A percentile compares a stretch with the other conserved stretches of the same genome.
Conservation (phyloP, 805 yeast genomes). For the Cyberlindnera nakhonratchasimensis region DNA sequence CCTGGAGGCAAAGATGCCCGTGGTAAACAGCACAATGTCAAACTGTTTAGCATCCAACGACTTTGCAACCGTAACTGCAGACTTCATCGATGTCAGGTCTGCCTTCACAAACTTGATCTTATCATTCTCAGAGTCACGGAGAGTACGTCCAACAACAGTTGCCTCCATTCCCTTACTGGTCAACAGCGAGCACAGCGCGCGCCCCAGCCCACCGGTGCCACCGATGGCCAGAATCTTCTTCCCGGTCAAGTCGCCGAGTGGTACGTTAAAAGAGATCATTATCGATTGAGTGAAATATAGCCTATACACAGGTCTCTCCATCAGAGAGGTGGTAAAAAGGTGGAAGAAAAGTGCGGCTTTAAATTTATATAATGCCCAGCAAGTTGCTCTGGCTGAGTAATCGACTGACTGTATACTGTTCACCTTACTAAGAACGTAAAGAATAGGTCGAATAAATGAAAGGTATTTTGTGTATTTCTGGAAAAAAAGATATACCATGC, state of each 20-base stretch:
- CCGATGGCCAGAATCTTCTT: constrained; percentile 31
- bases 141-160: constrained; percentile 36
- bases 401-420: no score
- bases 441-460: no score
- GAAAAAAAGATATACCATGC: no score
- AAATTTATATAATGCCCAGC: no score
- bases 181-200: constrained; percentile 7
- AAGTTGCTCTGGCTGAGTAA: no score
- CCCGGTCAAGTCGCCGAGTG: neutral
- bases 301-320: no score
- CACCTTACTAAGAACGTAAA: no score
- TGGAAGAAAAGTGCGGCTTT: no score
- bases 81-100: constrained; percentile 33
- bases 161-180: constrained; percentile 24
- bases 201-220: constrained; percentile 41
- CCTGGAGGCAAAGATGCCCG: constrained; percentile 38
- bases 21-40: constrained; percentile 35
- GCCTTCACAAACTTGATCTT: constrained; percentile 32
- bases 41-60: constrained; percentile 19
- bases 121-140: constrained; percentile 28
- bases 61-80: constrained; percentile 26
- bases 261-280: neutral
- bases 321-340: no score
- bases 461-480: no score
- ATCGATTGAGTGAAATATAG: neutral